Evolutionary conservation across 495 filamentous ascomycete species (phyloP), one percentile per base, ranked within the genome.

Genomic region (Daldinia caldariorum): DNA sequence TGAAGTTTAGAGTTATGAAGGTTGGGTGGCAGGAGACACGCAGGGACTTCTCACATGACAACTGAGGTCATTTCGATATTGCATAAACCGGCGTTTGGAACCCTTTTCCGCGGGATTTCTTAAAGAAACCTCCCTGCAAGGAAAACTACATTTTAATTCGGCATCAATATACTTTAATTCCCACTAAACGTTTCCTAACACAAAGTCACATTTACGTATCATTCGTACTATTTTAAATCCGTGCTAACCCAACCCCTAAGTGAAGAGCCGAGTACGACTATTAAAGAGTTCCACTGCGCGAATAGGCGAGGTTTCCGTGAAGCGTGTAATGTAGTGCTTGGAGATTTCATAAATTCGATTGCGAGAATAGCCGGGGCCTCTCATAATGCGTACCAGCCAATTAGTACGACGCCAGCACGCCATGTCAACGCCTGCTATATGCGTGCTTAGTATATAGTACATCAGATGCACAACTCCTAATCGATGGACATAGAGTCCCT

Each of bases 31-130:
- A 65, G 65, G 32, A 37, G 47, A 72, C 67, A 66, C 65, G 63
- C 61, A 72, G 59, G 35, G 58, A 45, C 50, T 63, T 66, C 55
- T 70, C 35, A 55, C 66, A 60, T 59, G 16, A 68, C 29, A 37
- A 43, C 16, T 64, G 49, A 61, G 67, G 67, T 70, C 61, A 47
- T 22, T 64, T 31, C 55, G 45, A 50, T 69, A 41, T 58, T 70
- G 67, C 67, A 73, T 73, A 45, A 60, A 47, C 58, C 58, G 74
- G 74, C 73, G 74, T 77, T 73, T 45, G 16, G 58, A 59, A 61
- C n/a, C n/a, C 35, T 54, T 39, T 51, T 66, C 59, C 12, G 35
- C 63, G 32, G 35, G 26, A 62, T 8, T 62, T 16, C 37, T 3
- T 49, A 35, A 29, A 4, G 60, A 49, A 14, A 38, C 7, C 26